phyloP scores from a whole-genome alignment of 768 basidiomycete genomes.

The Suillus subalutaceus region DNA sequence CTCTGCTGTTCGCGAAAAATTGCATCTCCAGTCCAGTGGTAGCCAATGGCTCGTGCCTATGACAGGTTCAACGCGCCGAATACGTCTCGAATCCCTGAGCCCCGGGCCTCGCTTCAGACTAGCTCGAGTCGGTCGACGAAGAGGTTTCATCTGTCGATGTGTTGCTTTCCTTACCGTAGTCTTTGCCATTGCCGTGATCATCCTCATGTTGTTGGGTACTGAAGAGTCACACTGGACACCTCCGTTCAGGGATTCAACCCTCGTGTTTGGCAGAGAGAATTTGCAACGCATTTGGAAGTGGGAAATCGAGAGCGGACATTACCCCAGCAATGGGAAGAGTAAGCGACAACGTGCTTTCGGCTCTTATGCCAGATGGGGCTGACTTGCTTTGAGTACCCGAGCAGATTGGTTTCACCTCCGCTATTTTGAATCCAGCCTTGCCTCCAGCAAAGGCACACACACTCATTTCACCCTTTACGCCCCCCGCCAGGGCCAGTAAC shows the following conservation, averaged over 20 bases:
- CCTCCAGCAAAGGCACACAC: constrained; percentile 50
- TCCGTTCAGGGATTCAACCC: constrained; percentile 55
- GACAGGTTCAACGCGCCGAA: constrained; percentile 56
- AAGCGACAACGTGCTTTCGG: constrained; percentile 35
- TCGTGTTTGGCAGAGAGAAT: constrained; percentile 71
- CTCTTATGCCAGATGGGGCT: constrained; percentile 7
- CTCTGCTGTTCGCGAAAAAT: constrained; percentile 43
- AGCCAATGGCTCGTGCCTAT: constrained; percentile 57
- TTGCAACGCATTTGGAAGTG: constrained; percentile 89
- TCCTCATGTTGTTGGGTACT: constrained; percentile 44
- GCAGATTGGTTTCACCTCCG: constrained; percentile 55
- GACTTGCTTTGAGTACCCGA: constrained; percentile 53
- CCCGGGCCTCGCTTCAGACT: constrained; percentile 47
- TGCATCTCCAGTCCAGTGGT: constrained; percentile 33
- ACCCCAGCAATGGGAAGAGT: constrained; percentile 75
- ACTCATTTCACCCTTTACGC: constrained; percentile 53
- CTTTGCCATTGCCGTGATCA: constrained; percentile 45
- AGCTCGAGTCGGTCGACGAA: constrained; percentile 52
- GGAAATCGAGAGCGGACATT: constrained; percentile 91
- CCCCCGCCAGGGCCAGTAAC: constrained; percentile 43
- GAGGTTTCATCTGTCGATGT: constrained; percentile 56
- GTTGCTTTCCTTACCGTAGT: constrained; percentile 54
- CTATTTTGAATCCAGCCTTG: constrained; percentile 69
- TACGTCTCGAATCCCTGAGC: constrained; percentile 62
- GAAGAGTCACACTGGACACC: constrained; percentile 44